phyloP scores from a whole-genome alignment of 1,284 basidiomycete genomes.

The Marasmius sp. region DNA sequence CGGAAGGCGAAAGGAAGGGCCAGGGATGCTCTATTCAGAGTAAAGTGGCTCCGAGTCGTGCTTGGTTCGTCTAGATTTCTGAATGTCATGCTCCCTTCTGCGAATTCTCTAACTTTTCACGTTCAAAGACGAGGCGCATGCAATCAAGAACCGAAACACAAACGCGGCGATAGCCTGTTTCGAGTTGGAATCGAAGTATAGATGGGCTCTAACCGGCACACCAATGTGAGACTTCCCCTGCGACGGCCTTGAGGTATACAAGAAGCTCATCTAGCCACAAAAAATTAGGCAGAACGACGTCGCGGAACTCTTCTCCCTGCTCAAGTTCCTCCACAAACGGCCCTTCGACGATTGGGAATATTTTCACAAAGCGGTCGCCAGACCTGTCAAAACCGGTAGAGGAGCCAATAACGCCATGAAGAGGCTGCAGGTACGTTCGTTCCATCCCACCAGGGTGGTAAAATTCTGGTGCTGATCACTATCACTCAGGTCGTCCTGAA shows the following conservation, averaged over 20 bases:
- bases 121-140: constrained; percentile 87
- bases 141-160: constrained; percentile 92
- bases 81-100: not conserved
- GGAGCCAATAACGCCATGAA: constrained; percentile 77
- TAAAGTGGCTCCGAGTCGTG: constrained; percentile 86
- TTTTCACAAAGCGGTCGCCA: constrained; percentile 80
- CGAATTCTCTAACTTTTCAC: not conserved
- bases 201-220: constrained; percentile 91
- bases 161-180: constrained; percentile 83
- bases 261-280: not conserved
- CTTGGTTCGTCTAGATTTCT: constrained; percentile 53
- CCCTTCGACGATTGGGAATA: constrained; percentile 81
- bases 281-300: constrained; percentile 76
- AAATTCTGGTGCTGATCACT: not conserved
- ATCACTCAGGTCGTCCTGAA: constrained; percentile 70
- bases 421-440: constrained; percentile 63
- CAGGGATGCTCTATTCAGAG: constrained; percentile 73
- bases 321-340: constrained; percentile 85
- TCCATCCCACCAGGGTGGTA: not conserved
- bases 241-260: not conserved
- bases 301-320: constrained; percentile 85
- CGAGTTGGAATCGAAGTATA: constrained; percentile 73
- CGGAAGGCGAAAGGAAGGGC: constrained; percentile 32
- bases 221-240: constrained; percentile 62
- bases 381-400: constrained; percentile 75